Base-by-base conservation (phyloP, 495 filamentous ascomycete species). In the Tetracladium setigerum region DNA sequence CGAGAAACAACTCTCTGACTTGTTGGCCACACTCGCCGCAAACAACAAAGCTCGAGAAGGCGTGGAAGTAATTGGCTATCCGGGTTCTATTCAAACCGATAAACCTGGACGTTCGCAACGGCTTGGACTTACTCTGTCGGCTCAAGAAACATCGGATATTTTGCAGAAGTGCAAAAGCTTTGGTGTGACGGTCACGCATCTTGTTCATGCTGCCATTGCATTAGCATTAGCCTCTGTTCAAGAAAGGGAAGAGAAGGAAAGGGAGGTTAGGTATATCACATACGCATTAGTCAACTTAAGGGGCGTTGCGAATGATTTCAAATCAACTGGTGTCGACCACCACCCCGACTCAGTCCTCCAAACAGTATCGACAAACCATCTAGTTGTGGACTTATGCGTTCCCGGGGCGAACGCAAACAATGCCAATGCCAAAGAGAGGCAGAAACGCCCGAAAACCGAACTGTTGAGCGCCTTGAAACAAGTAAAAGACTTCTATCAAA, bases 231-330 rank as follows among this genome's bases (percentile, higher is more conserved):
- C 55, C 13, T 50, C 62, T 22, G 7, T 61, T 12, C 53, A 64
- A 32, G 44, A 41, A 0, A 48, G 11, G 10, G 41, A 16, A 18
- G 39, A 49, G 13, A 45, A 49, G 13, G 19, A 46, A 9, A 43
- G 53, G 15, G 14, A 41, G 4, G 58, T 49, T 13, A 44, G 53
- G 32, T 68, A 67, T 30, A 47, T 59, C 13, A 61, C 51, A 15
- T 62, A 68, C 53, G 54, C 55, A 40, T 56, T 67, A 16, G 52
- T 57, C 13, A 68, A 66, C 46, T 50, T 63, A 12, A 59, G 63
- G 2, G 22, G 22, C 22, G 22, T 27, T 3, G 22, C 22, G 22
- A 27, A 27, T 7, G 22, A 27, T 27, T 27, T 27, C 7, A 3
- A 3, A 3, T 27, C 22, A 7, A 27, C 22, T 27, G 22, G 22